Conservation (phyloP, 2,329 filamentous ascomycete genomes). For the Scorias spongiosa region DNA sequence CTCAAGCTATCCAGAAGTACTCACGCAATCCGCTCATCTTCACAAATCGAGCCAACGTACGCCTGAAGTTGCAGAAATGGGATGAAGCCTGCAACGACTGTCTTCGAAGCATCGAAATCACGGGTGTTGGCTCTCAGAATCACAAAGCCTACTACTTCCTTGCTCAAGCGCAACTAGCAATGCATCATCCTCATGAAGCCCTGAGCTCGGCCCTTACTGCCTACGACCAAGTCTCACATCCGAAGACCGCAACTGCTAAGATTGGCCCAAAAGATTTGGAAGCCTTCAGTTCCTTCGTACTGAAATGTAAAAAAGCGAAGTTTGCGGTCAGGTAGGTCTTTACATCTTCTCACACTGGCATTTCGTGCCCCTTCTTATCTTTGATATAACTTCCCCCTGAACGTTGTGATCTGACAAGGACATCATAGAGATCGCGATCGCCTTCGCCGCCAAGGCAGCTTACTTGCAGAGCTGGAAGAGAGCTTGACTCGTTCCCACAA, state of each 20-base stretch:
- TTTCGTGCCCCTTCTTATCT: no score
- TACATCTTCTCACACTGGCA: no score
- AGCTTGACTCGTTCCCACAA: constrained; percentile 35
- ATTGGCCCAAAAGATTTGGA: constrained; percentile 13
- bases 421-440: constrained; percentile 43
- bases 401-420: no score
- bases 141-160: constrained; percentile 62
- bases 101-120: constrained; percentile 54
- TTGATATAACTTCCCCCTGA: no score
- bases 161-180: constrained; percentile 65
- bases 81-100: constrained; percentile 66
- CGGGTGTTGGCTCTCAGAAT: constrained; percentile 28
- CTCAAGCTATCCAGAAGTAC: constrained; percentile 66
- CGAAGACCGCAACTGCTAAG: constrained; percentile 19
- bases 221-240: constrained; percentile 38
- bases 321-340: constrained; percentile 46
- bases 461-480: constrained; percentile 46
- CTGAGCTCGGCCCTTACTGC: constrained; percentile 54
- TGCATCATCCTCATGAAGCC: constrained; percentile 59
- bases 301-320: constrained; percentile 68
- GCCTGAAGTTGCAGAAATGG: constrained; percentile 60
- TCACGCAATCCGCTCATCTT: constrained; percentile 64
- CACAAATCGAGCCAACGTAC: constrained; percentile 76
- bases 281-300: constrained; percentile 51
- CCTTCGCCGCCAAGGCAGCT: constrained; percentile 37